These are phyloP conservation scores for Magnusiomyces ingens DNA, from an alignment of 1,139 yeast species.

Conservation along the genomic window DNA sequence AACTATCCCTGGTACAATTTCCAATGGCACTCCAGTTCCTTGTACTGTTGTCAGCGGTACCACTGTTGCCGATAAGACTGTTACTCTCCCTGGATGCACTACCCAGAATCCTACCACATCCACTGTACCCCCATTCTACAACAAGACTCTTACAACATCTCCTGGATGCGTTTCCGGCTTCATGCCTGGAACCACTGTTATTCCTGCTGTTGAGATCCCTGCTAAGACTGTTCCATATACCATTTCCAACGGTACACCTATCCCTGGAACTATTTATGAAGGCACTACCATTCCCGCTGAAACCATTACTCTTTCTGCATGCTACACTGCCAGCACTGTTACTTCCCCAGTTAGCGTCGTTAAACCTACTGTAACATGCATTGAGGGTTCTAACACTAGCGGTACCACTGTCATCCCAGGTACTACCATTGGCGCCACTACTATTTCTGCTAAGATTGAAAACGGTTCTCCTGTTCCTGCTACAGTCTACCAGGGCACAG, in stretches of 20 bases:
- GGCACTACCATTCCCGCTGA: conserved; percentile 9
- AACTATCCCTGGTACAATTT: conserved; percentile 2
- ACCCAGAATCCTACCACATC: background rate
- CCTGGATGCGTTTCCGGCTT: conserved; percentile 7
- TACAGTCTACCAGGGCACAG: conserved; percentile 10
- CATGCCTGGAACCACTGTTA: conserved; percentile 8
- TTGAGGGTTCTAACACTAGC: background rate
- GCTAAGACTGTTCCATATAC: conserved; percentile 4
- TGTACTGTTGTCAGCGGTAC: conserved; percentile 2
- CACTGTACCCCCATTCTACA: background rate
- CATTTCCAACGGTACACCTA: conserved; percentile 2
- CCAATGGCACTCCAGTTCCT: conserved; percentile 5
- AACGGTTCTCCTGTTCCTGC: conserved; percentile 7
- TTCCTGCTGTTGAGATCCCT: conserved; percentile 12
- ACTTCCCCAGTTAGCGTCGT: conserved; percentile 5
- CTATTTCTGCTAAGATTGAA: conserved; percentile 1
- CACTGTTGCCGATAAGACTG: conserved; percentile 1
- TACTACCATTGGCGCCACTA: background rate
- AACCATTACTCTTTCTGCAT: conserved; percentile 9
- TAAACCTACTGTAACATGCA: background rate
- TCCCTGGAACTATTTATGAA: conserved; percentile 6
- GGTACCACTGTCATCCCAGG: conserved; percentile 10
- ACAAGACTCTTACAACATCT: background rate
- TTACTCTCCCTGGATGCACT: background rate
- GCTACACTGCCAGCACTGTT: conserved; percentile 8